Conservation (phyloP, 371 early-diverging fungal species). For the Circinella minor region DNA sequence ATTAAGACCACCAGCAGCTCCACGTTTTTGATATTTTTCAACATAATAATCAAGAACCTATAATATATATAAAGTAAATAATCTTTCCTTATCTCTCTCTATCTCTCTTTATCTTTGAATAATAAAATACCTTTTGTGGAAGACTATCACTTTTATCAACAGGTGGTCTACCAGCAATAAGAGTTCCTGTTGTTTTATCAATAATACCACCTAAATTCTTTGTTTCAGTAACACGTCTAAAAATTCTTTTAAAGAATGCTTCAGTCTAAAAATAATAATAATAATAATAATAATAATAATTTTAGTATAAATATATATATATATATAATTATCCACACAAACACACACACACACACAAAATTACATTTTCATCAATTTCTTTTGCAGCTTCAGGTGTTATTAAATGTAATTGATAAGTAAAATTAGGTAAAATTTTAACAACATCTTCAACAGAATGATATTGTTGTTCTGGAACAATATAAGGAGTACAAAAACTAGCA, state of each 20-base stretch:
- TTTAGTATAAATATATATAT: not conserved
- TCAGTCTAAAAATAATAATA: constrained; percentile 14
- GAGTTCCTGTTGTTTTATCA: constrained; percentile 22
- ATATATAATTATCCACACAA: not conserved
- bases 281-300: not conserved
- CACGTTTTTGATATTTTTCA: constrained; percentile 30
- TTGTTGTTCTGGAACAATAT: constrained; percentile 40
- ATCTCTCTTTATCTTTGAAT: no score
- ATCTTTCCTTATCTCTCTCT: no score
- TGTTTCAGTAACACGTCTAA: constrained; percentile 32
- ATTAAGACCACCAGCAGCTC: constrained; percentile 47
- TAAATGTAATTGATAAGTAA: constrained; percentile 60
- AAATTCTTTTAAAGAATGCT: constrained; percentile 38
- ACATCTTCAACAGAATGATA: constrained; percentile 54
- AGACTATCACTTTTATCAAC: constrained; percentile 29
- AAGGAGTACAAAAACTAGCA: constrained; percentile 71
- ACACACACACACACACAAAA: not conserved
- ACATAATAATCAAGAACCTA: constrained; percentile 44
- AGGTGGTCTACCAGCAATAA: constrained; percentile 36
- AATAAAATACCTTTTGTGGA: constrained; percentile 26
- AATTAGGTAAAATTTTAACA: constrained; percentile 58
- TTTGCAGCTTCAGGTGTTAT: constrained; percentile 42
- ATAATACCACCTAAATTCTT: constrained; percentile 21
- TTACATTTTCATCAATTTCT: constrained; percentile 41
- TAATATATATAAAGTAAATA: no score